Percentiles rank a stretch among this genome's conserved stretches.
phyloP scores from a whole-genome alignment of 495 filamentous ascomycete species.

The Friedmanniomyces simplex region DNA sequence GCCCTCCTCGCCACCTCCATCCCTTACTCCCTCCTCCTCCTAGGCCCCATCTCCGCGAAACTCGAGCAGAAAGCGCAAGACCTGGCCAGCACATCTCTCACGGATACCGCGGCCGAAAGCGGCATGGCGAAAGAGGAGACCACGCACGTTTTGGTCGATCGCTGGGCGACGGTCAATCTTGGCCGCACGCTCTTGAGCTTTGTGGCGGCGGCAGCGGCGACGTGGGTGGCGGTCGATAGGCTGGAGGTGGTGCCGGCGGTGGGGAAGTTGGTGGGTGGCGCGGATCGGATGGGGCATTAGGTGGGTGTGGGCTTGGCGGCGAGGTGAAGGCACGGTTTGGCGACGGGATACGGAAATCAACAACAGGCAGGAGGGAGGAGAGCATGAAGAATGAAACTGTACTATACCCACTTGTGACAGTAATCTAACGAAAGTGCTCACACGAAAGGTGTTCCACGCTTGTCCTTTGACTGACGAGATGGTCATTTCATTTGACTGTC shows the following conservation, averaged over 20 bases:
- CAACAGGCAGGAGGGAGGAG: no score
- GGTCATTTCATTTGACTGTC: no score
- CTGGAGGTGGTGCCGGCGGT: slow-evolving; percentile 14
- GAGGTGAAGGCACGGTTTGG: no score
- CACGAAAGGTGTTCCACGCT: no score
- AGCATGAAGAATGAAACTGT: no score
- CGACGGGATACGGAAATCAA: no score
- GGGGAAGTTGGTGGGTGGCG: slow-evolving; percentile 16
- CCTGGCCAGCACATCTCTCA: slow-evolving; percentile 18
- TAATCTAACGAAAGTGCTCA: no score
- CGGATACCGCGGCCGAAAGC: slow-evolving; percentile 27
- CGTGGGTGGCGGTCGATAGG: slow-evolving; percentile 24
- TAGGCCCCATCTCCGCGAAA: slow-evolving; percentile 30
- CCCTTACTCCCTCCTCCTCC: slow-evolving; percentile 41
- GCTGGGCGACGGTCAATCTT: slow-evolving; percentile 46
- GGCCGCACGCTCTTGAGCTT: slow-evolving; percentile 29
- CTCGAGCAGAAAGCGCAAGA: slow-evolving; percentile 21
- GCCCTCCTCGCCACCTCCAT: slow-evolving; percentile 34
- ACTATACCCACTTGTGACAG: no score
- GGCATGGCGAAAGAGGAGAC: slow-evolving; percentile 31
- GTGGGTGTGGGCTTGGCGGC: no score
- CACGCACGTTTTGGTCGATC: slow-evolving; percentile 41
- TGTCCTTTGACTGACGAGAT: no score
- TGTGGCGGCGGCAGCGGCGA: slow-evolving; percentile 16
- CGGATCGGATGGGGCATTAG: slow-evolving; percentile 22